These are phyloP conservation scores for Acanthamoeba healyi DNA, from an alignment of 208 protist species.

Conservation along the genomic window DNA sequence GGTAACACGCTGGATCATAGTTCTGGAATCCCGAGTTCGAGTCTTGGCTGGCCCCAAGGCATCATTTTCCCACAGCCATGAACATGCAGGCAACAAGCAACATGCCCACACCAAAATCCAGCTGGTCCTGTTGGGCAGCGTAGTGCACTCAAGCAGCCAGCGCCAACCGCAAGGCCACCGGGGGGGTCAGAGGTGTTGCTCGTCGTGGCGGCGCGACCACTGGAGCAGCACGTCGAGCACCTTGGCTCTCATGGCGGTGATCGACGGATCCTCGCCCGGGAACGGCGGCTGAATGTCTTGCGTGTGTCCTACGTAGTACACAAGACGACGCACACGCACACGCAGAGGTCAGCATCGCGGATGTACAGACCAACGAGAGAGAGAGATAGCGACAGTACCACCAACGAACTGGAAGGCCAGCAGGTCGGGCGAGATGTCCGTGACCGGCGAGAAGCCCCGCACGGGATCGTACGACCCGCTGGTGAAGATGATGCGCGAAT, in stretches of 20 bases:
- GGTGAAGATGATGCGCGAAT: conserved; percentile 45
- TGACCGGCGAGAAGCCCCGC: background rate
- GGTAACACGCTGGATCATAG: too few species aligned
- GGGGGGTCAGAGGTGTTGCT: too few species aligned
- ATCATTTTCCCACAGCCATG: too few species aligned
- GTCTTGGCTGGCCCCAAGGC: too few species aligned
- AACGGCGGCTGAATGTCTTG: conserved; percentile 38
- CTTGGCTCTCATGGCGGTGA: background rate
- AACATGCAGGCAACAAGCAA: too few species aligned
- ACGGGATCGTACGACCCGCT: conserved; percentile 25
- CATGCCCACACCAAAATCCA: too few species aligned
- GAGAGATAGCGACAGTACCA: background rate
- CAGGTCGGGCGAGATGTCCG: background rate
- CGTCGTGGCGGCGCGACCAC: too few species aligned
- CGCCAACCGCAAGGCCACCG: too few species aligned
- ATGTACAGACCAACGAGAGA: background rate
- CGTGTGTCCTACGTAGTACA: background rate
- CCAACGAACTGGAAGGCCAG: conserved; percentile 1
- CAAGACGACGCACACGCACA: background rate
- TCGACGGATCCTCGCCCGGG: background rate
- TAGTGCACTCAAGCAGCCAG: too few species aligned
- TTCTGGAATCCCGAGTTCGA: too few species aligned
- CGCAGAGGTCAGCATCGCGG: background rate
- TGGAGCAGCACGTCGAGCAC: background rate
- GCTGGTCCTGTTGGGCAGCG: too few species aligned